Evolutionary conservation across 208 protist species (phyloP), one percentile per base, ranked within the genome.

Genomic region (Trypanosoma cruzi): DNA sequence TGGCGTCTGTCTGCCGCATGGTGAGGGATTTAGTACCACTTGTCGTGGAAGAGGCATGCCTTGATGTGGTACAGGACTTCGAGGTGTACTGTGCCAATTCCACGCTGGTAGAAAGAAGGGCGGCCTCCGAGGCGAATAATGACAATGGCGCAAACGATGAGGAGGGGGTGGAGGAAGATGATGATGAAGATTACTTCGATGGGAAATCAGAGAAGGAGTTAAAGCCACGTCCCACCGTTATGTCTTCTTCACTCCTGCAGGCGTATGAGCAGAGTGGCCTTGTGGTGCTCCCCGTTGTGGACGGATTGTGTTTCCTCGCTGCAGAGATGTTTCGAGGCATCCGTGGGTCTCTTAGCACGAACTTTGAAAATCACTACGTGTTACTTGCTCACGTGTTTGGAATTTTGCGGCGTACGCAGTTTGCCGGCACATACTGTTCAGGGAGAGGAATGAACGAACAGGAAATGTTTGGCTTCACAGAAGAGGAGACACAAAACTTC

Each of bases 271-370:
- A 73, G 28, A 70, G 82, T 29, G 69, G 73, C 18, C 69, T 93
- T 29, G 67, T 63, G 6, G 34, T 75, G 20, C 77, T 92, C 60
- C 88, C 86, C 1, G 76, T 93, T 7, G 76, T 87, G 31, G 87
- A 94, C 58, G 85, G 88, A 16, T 63, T 96, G 13, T 69, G 53
- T 28, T 86, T 84, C 56, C 84, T 93, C 31, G 71, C 55, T 4
- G 85, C 78, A 10, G 91, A 96, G 60, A 73, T 97, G 6, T 77
- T 93, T 46, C 87, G 92, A 13, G 92, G 92, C 46, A 82, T 97
- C 68, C 87, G 84, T 42, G 92, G 92, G 28, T 75, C 89, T 11
- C 68, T 97, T 13, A 93, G 73, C 79, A 86, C 92, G 31, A 84
- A 76, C n/a, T 87, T 93, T 71, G 92, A 95, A 67, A 73, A 69